Conservation (phyloP, 2,329 filamentous ascomycete genomes). For the Aspergillus costaricaensis region DNA sequence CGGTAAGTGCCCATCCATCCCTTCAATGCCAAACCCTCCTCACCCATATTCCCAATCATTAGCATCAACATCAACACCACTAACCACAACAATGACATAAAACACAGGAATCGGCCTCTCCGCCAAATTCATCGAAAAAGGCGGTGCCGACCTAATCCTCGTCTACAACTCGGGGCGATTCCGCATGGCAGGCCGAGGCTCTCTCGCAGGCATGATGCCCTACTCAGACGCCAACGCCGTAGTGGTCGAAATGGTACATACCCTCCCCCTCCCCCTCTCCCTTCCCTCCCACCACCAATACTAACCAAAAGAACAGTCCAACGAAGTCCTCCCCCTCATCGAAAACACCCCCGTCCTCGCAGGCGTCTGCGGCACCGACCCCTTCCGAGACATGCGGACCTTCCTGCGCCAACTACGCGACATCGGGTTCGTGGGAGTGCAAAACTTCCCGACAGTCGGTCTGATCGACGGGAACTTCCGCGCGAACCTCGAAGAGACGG, state of each 20-base stretch:
- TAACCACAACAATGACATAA: not conserved
- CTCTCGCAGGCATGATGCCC: constrained; percentile 69
- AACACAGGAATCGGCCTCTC: constrained; percentile 65
- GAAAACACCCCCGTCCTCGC: constrained; percentile 66
- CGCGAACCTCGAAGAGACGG: constrained; percentile 69
- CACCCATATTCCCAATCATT: not conserved
- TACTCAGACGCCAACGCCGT: constrained; percentile 71
- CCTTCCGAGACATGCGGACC: constrained; percentile 62
- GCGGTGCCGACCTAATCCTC: constrained; percentile 69
- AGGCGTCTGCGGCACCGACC: constrained; percentile 71
- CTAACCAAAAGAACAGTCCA: constrained; percentile 47
- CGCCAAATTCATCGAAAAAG: constrained; percentile 69
- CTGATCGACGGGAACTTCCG: constrained; percentile 70
- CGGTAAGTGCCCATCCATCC: constrained; percentile 36
- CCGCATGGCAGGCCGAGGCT: constrained; percentile 71
- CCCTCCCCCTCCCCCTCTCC: no score
- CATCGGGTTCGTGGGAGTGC: constrained; percentile 68
- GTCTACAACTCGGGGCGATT: constrained; percentile 73
- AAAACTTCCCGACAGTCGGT: constrained; percentile 74
- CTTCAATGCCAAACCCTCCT: not conserved
- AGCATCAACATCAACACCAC: not conserved
- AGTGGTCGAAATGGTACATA: constrained; percentile 64
- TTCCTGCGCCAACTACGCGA: constrained; percentile 63
- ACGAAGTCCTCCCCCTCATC: constrained; percentile 67
- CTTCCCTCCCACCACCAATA: no score